Evolutionary conservation across 352 stramenopile genomes (phyloP).

Genomic region (Phytophthora quininea): DNA sequence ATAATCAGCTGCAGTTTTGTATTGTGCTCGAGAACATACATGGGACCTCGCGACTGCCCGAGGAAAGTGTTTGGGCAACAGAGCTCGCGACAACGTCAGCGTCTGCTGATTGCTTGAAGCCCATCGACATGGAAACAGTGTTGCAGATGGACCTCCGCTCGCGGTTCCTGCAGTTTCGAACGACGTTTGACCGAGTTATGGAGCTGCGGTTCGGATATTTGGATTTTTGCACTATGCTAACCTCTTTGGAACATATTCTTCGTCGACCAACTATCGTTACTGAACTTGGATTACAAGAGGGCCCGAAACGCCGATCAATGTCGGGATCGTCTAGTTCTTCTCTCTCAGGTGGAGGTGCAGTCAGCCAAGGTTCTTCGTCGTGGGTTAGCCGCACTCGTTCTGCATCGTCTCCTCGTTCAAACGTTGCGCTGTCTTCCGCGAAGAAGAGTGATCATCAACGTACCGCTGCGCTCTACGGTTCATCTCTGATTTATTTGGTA

Average conservation of each 20-base stretch:
- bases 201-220: constrained; percentile 86
- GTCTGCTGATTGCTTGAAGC: constrained; percentile 80
- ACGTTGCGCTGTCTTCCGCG: constrained; percentile 15
- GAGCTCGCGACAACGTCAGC: constrained; percentile 44
- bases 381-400: constrained; percentile 28
- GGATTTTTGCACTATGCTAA: constrained; percentile 75
- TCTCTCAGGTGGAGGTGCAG: constrained; percentile 42
- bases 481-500: constrained; percentile 73
- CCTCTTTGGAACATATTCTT: constrained; percentile 66
- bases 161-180: constrained; percentile 66
- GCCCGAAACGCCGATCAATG: constrained; percentile 42
- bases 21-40: constrained; percentile 73
- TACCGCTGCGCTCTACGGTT: constrained; percentile 61
- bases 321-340: constrained; percentile 64
- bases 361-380: constrained; percentile 34
- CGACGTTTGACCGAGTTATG: constrained; percentile 79
- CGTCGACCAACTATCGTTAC: constrained; percentile 31
- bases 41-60: constrained; percentile 73
- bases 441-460: constrained; percentile 40
- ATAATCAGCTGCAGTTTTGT: constrained; percentile 70
- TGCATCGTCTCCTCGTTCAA: constrained; percentile 32
- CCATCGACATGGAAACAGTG: constrained; percentile 69
- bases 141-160: constrained; percentile 73
- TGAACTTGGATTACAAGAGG: constrained; percentile 8
- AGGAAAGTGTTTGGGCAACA: constrained; percentile 71